Conservation (phyloP, 768 basidiomycete species). For the Suillus alpinus region DNA sequence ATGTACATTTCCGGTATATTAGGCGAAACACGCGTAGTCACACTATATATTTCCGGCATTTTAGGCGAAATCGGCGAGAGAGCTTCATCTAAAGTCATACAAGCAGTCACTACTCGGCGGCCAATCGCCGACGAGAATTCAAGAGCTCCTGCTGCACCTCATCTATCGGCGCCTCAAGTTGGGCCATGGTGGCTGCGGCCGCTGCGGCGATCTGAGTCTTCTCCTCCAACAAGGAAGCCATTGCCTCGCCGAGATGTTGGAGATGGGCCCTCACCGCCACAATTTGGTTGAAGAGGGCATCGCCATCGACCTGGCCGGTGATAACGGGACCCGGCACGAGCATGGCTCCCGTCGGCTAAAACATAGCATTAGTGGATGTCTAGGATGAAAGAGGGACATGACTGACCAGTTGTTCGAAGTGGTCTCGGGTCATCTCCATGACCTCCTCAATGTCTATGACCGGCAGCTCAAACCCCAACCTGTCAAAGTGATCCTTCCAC, state of each 20-base stretch:
- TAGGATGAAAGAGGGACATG: too few relatives aligned
- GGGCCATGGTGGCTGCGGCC: neutral
- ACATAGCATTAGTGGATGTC: too few relatives aligned
- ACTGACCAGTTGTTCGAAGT: too few relatives aligned
- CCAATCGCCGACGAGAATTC: fast-evolving
- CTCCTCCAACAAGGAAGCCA: neutral
- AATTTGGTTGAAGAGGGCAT: neutral
- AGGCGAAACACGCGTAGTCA: too few relatives aligned
- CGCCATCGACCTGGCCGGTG: neutral
- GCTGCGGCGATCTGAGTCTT: neutral
- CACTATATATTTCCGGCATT: too few relatives aligned
- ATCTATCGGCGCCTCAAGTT: neutral
- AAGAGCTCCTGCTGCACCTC: neutral
- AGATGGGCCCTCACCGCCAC: too few relatives aligned
- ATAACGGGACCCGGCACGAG: neutral
- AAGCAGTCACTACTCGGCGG: too few relatives aligned
- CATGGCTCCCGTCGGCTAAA: too few relatives aligned
- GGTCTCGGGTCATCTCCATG: too few relatives aligned
- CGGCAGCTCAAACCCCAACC: neutral
- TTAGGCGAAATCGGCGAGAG: too few relatives aligned
- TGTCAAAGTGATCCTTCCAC: neutral
- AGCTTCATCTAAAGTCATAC: too few relatives aligned
- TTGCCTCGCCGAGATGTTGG: neutral
- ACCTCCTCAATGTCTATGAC: fast-evolving
- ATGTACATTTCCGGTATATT: too few relatives aligned